Evolutionary conservation across 2,329 filamentous ascomycete genomes (phyloP), one percentile per base, ranked within the genome.

Genomic region (Phoma sp.): DNA sequence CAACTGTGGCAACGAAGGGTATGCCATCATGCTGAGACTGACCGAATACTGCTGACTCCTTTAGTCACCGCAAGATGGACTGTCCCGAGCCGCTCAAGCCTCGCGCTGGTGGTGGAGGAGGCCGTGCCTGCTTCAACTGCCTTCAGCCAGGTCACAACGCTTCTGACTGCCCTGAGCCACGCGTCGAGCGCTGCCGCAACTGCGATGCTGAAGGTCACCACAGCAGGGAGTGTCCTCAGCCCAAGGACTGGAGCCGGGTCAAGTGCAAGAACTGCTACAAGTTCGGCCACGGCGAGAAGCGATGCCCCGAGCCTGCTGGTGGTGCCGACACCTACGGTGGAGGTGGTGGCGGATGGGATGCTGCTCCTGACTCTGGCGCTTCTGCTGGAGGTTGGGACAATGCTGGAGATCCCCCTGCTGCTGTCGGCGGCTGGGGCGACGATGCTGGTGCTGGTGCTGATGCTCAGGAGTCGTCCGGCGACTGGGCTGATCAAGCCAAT

Each of bases 131-230:
- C 46, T 60, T 61, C 57, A 70, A 69, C 53, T 75, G 72, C 47
- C 57, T 61, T 7, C 38, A 68, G 18, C 51, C 50, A 1, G 71
- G 68, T 4, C 71, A 74, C 36, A 61, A 66, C 26, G 65, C 62
- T 12, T 59, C 55, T 2, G 61, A 66, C 0, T 74, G 72, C 39
- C 39, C 65, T 23, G 62, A 74, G 33, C 64, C 66, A 17, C 61
- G 59, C 1, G 64, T 70, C 14, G 62, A 72, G n/a, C 73, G 71
- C 60, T 84, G 82, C 72, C 76, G 80, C 65, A 90, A 89, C 74
- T 90, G 87, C 61, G 86, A 85, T 17, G 72, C 83, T 33, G 83
- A 86, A 46, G 87, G 86, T 5, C 87, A 90, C 57, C 77, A 80
- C 36, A 72, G 77, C 57, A 77, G 76, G 15, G 81, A 84, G 4